Percentiles rank a stretch among this genome's conserved stretches.
Conservation (phyloP, 75 land plant species). For the Sequoia sempervirens region DNA sequence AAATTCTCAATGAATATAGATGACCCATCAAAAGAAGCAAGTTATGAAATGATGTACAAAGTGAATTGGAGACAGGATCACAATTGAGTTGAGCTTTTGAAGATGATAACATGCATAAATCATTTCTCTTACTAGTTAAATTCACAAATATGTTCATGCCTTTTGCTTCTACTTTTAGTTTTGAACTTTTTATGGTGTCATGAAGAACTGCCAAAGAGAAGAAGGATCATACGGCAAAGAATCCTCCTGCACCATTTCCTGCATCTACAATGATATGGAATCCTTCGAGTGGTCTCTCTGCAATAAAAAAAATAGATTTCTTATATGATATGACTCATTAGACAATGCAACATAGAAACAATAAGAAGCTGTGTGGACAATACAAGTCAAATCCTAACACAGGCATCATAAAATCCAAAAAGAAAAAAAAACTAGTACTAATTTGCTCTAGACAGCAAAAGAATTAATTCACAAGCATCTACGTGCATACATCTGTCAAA, state of each 20-base stretch:
- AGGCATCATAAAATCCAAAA: neutral
- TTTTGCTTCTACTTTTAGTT: neutral
- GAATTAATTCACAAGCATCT: neutral
- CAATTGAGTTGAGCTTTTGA: neutral
- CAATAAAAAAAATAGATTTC: neutral
- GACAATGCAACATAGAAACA: neutral
- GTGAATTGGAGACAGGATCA: neutral
- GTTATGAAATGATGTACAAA: neutral
- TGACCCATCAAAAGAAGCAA: neutral
- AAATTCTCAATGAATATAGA: neutral
- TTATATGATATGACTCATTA: neutral
- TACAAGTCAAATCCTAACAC: neutral
- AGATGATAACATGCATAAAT: neutral
- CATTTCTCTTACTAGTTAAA: neutral
- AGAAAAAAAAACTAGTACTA: neutral
- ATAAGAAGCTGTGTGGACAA: neutral
- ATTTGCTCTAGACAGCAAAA: neutral
- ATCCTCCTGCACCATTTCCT: slow-evolving; percentile 99
- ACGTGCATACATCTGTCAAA: neutral
- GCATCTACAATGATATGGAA: slow-evolving; percentile 97
- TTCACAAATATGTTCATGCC: neutral
- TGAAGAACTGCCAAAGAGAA: neutral
- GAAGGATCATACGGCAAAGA: slow-evolving; percentile 68
- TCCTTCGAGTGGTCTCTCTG: slow-evolving; percentile 97
- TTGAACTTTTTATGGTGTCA: neutral